Evolutionary conservation across 345 rosid species (phyloP), one percentile per base, ranked within the genome.

Genomic region (Jatropha curcas): DNA sequence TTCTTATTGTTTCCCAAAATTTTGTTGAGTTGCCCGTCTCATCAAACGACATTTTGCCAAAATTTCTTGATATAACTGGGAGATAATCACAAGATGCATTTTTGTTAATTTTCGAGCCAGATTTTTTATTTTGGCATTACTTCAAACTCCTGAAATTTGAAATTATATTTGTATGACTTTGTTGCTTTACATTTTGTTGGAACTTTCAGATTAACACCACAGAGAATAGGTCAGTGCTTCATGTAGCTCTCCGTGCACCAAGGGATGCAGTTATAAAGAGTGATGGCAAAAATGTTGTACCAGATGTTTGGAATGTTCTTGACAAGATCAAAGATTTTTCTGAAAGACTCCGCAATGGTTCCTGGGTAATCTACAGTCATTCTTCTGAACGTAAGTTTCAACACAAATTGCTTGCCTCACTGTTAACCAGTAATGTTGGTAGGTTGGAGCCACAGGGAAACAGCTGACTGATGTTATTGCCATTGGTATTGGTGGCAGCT

Each of bases 381-480:
- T 61, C 61, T 71, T 65, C 39, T 50, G 14, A 51, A 71, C 34
- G 34, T 67, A 37, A 59, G 39, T 65, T 82, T 43, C 59, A 13
- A n/a, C 20, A 28, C 43, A 25, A 71, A 57, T 37, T 70, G 39
- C 66, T 20, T 55, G 46, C 68, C 25, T 51, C 31, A 53, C 56
- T 39, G 78, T 56, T 77, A 63, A 72, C 65, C 11, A 45, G 72
- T 43, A 74, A 71, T 37, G 17, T 80, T 84, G 73, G 70, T 77
- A 95, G 99, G 86, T 92, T 79, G 99, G 99, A 74, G 93, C 98
- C 67, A 95, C 99, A 3, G 98, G 99, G 48, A 89, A 95, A 80
- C 77, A 84, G 5, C 84, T 95, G 71, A 91, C 86, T 79, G 88
- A 95, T 88, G 98, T 95, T 53, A 56, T 95, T 79, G 89, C 97